Percentiles rank a stretch among this genome's conserved stretches.
phyloP scores from a whole-genome alignment of 2,329 filamentous ascomycete genomes.

The Pleoardoris graminearum region DNA sequence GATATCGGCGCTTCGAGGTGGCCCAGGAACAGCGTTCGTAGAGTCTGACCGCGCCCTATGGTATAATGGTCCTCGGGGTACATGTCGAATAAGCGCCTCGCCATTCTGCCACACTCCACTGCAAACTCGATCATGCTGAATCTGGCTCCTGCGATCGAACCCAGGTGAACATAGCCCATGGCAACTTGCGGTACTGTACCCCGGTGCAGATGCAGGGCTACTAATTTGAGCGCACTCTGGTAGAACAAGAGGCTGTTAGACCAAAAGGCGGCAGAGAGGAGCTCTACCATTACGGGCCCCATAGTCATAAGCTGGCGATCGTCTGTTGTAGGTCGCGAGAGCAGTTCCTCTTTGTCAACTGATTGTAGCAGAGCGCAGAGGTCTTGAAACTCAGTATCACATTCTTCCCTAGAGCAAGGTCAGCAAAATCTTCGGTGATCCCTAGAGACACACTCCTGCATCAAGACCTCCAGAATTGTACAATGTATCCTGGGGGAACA shows the following conservation, averaged over 20 bases:
- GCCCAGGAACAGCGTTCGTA: constrained; percentile 70
- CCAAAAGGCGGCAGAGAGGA: constrained; percentile 74
- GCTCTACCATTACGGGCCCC: constrained; percentile 71
- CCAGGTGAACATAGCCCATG: constrained; percentile 68
- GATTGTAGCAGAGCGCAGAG: constrained; percentile 35
- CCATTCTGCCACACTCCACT: constrained; percentile 64
- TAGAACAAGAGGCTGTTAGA: constrained; percentile 73
- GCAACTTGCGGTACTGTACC: constrained; percentile 72
- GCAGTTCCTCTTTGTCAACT: constrained; percentile 57
- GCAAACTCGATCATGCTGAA: constrained; percentile 73
- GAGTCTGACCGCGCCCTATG: constrained; percentile 68
- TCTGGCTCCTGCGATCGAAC: constrained; percentile 67
- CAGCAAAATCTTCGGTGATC: too few relatives aligned
- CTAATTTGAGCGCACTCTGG: constrained; percentile 67
- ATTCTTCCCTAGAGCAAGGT: too few relatives aligned
- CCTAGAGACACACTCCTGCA: too few relatives aligned
- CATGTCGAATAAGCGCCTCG: constrained; percentile 66
- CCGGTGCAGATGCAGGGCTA: constrained; percentile 65
- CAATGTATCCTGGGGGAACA: too few relatives aligned
- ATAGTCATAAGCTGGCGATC: constrained; percentile 64
- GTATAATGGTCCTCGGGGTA: constrained; percentile 61
- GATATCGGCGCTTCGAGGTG: constrained; percentile 68
- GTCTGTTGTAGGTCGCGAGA: constrained; percentile 41
- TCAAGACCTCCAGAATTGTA: too few relatives aligned
- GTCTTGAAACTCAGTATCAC: constrained; percentile 72